Conservation (phyloP, 2,329 filamentous ascomycete species). For the Fusarium dimerum region DNA sequence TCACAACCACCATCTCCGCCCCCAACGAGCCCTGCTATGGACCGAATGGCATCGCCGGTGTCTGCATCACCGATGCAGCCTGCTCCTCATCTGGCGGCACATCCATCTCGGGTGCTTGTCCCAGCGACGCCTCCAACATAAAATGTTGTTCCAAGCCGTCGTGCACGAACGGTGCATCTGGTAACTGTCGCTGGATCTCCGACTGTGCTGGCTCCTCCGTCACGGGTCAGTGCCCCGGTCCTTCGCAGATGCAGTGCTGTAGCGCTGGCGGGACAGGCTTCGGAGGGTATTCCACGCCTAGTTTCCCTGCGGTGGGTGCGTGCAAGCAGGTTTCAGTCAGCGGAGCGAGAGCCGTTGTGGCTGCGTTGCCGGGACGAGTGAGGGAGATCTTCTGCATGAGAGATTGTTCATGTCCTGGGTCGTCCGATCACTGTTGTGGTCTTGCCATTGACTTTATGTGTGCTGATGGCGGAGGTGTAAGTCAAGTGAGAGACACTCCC, state of each 20-base stretch:
- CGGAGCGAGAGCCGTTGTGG: conserved; percentile 37
- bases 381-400: conserved; percentile 37
- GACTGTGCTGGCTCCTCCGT: conserved; percentile 37
- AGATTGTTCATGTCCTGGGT: conserved; percentile 34
- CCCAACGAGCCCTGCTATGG: conserved; percentile 36
- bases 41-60: conserved; percentile 28
- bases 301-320: conserved; percentile 36
- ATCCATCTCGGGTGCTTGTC: conserved; percentile 40
- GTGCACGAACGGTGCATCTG: conserved; percentile 33
- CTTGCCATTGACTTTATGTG: conserved; percentile 42
- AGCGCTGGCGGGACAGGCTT: conserved; percentile 32
- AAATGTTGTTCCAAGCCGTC: conserved; percentile 44
- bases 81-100: conserved; percentile 41
- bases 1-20: conserved; percentile 23
- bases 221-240: conserved; percentile 40
- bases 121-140: conserved; percentile 38
- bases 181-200: conserved; percentile 41
- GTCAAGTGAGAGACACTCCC: conserved; percentile 10
- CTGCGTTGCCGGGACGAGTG: conserved; percentile 37
- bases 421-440: conserved; percentile 41
- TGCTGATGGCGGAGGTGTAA: conserved; percentile 40
- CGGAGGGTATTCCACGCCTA: conserved; percentile 37
- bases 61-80: conserved; percentile 39
- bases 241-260: conserved; percentile 42
- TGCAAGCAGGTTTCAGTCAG: conserved; percentile 39